phyloP scores from a whole-genome alignment of 1,139 yeast species.

The Arxiozyma slooffiae region DNA sequence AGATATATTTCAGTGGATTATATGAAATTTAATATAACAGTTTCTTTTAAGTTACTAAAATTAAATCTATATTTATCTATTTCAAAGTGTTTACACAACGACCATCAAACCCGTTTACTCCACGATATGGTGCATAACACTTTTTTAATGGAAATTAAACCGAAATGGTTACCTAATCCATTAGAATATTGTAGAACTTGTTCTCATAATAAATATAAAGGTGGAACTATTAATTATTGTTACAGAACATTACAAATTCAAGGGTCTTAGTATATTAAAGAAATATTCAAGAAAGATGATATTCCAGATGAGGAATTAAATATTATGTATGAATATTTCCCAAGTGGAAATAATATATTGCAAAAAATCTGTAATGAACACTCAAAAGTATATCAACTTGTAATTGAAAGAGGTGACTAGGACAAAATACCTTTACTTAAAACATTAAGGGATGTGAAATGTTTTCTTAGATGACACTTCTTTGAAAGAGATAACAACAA shows the following conservation, averaged over 20 bases:
- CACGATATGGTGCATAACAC: background rate
- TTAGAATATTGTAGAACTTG: constrained; percentile 26
- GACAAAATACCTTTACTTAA: constrained; percentile 15
- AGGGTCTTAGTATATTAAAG: constrained; percentile 8
- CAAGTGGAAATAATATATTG: constrained; percentile 15
- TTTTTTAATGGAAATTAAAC: constrained; percentile 26
- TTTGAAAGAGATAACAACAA: background rate
- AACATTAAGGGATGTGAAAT: constrained; percentile 28
- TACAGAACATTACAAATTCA: constrained; percentile 10
- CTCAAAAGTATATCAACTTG: constrained; percentile 5
- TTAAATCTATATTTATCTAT: constrained; percentile 9
- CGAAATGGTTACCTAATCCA: constrained; percentile 25
- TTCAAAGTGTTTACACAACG: constrained; percentile 9
- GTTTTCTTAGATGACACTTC: constrained; percentile 22
- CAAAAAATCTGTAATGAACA: constrained; percentile 15
- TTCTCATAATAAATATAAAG: constrained; percentile 20
- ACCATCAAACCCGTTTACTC: constrained; percentile 23
- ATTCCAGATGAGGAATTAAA: constrained; percentile 13
- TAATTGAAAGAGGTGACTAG: background rate
- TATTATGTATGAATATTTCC: constrained; percentile 13
- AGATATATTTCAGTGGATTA: background rate
- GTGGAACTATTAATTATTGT: constrained; percentile 19
- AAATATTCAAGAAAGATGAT: constrained; percentile 5
- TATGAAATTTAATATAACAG: constrained; percentile 5
- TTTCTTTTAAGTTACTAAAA: constrained; percentile 16